Evolutionary conservation across 2,329 filamentous ascomycete genomes (phyloP).

Genomic region (Akanthomyces uredinophilus): DNA sequence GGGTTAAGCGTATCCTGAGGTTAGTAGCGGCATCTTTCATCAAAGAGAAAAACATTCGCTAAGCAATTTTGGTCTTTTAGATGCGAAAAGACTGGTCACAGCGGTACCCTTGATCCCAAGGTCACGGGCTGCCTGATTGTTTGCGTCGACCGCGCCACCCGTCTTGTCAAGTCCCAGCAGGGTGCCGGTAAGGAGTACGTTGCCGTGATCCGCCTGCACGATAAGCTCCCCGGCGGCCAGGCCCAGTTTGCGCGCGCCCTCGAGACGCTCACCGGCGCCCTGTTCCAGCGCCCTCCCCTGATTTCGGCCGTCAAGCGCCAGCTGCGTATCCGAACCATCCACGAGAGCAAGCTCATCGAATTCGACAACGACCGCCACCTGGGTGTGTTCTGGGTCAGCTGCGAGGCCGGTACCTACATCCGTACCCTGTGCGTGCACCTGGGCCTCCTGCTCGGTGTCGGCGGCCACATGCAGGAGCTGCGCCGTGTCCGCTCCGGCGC

Average conservation of each 20-base stretch:
- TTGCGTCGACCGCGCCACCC: constrained; percentile 92
- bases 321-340: constrained; percentile 94
- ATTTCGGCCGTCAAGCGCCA: constrained; percentile 99
- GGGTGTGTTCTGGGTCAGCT: constrained; percentile 98
- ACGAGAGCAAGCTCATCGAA: constrained; percentile 94
- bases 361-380: constrained; percentile 98
- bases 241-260: constrained; percentile 88
- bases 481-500: constrained; percentile 89
- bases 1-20: constrained; percentile 97
- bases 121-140: constrained; percentile 94
- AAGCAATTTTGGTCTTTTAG: constrained; percentile 20
- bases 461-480: constrained; percentile 97
- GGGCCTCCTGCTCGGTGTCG: constrained; percentile 69
- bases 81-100: constrained; percentile 92
- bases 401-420: constrained; percentile 96
- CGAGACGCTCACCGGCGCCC: constrained; percentile 90
- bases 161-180: constrained; percentile 97
- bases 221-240: constrained; percentile 90
- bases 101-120: constrained; percentile 95
- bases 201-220: constrained; percentile 89
- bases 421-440: constrained; percentile 96
- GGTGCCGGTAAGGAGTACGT: constrained; percentile 99
- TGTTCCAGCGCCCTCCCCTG: constrained; percentile 86
- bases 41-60: not conserved
- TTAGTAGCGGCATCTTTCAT: constrained; percentile 35